phyloP scores from a whole-genome alignment of 139 green algal genomes.

The Mesotaenium endlicherianum region DNA sequence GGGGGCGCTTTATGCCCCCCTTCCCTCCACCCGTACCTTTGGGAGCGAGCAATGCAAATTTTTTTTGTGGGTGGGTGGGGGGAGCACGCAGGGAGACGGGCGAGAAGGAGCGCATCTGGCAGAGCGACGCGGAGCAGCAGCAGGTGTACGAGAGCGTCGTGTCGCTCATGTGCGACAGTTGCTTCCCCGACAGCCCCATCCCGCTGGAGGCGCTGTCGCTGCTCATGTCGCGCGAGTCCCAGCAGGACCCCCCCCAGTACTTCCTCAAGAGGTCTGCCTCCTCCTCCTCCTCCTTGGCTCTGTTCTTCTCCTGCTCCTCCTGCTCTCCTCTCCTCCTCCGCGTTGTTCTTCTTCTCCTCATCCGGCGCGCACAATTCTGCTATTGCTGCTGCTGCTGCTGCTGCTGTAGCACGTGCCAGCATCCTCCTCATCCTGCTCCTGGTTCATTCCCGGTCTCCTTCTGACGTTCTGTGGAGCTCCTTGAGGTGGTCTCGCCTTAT shows the following conservation, averaged over 20 bases:
- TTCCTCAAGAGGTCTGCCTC: constrained; percentile 30
- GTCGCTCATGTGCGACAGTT: constrained; percentile 72
- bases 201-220: constrained; percentile 9
- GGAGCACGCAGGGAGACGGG: constrained; percentile 56
- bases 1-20: too few species aligned
- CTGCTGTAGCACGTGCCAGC: too few species aligned
- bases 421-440: too few species aligned
- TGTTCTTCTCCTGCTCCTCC: background rate
- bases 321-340: background rate
- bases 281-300: background rate
- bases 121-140: constrained; percentile 57
- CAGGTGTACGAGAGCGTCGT: constrained; percentile 70
- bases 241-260: constrained; percentile 54
- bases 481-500: too few species aligned
- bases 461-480: too few species aligned
- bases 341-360: background rate
- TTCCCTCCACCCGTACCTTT: too few species aligned
- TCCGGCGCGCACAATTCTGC: too few species aligned
- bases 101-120: constrained; percentile 79
- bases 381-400: too few species aligned
- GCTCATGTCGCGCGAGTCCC: constrained; percentile 40
- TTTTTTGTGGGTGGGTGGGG: too few species aligned
- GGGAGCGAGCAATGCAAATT: too few species aligned
- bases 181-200: background rate
- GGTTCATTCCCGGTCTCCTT: too few species aligned